Conservation (phyloP, 176 grass and related monocot species). For the Lolium rigidum region DNA sequence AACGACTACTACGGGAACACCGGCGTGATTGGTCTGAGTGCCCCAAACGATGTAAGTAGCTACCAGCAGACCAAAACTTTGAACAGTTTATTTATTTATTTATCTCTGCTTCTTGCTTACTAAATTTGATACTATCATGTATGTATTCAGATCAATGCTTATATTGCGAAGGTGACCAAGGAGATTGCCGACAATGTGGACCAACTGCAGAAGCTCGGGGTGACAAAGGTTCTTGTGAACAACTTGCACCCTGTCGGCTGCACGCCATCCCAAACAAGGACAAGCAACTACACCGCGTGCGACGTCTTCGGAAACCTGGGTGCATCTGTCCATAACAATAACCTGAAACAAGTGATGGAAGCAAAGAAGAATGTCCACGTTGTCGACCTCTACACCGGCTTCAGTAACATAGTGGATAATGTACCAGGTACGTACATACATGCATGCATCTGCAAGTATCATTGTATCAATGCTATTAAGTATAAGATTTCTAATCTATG, state of each 20-base stretch:
- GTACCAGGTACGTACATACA: background rate
- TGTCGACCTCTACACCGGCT: background rate
- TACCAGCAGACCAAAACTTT: too few relatives aligned
- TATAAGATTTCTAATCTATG: background rate
- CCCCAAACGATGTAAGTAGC: too few relatives aligned
- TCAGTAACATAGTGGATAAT: slow-evolving; percentile 15
- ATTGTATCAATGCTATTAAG: background rate
- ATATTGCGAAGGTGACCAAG: too few relatives aligned
- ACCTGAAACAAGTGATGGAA: background rate
- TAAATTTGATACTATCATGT: too few relatives aligned
- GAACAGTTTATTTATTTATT: too few relatives aligned
- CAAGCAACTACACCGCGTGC: slow-evolving; percentile 41
- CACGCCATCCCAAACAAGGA: background rate
- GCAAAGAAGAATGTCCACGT: background rate
- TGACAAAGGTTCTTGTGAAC: slow-evolving; percentile 44
- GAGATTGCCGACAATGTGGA: too few relatives aligned
- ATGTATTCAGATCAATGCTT: too few relatives aligned
- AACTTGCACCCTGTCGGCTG: slow-evolving; percentile 45
- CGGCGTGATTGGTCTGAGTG: too few relatives aligned
- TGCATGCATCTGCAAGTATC: background rate
- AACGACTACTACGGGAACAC: too few relatives aligned
- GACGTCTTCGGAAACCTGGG: background rate
- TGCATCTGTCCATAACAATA: background rate
- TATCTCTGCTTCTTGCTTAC: too few relatives aligned
- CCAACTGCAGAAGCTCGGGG: slow-evolving; percentile 11